A percentile compares a stretch with the other conserved stretches of the same genome.
Conservation (phyloP, 768 basidiomycete genomes). For the Chalciporus pseudorubinellus region DNA sequence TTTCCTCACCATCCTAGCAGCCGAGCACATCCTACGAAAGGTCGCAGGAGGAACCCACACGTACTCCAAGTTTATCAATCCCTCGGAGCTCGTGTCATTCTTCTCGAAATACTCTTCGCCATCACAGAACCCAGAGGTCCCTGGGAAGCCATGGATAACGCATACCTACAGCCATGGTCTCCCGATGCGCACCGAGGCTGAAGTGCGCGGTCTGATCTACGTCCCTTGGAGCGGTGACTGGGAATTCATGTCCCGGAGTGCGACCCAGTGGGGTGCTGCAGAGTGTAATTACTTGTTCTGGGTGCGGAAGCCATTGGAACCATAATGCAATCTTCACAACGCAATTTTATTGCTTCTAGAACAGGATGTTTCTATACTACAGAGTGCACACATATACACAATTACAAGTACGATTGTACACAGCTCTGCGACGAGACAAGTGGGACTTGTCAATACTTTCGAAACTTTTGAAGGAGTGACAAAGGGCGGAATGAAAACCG, state of each 20-base stretch:
- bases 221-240: slow-evolving; percentile 68
- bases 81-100: slow-evolving; percentile 79
- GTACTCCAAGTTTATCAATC: slow-evolving; percentile 85
- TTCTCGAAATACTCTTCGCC: slow-evolving; percentile 58
- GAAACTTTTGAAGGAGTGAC: background rate
- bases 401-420: slow-evolving; percentile 1
- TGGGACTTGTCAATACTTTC: background rate
- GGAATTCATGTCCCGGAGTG: slow-evolving; percentile 61
- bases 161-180: slow-evolving; percentile 43
- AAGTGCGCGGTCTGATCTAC: slow-evolving; percentile 77
- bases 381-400: slow-evolving; percentile 15
- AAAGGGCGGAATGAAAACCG: background rate
- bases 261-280: slow-evolving; percentile 45
- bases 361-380: slow-evolving; percentile 14
- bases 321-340: background rate
- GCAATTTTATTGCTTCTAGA: background rate
- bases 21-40: slow-evolving; percentile 77
- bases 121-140: slow-evolving; percentile 2
- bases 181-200: slow-evolving; percentile 66
- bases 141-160: slow-evolving; percentile 57
- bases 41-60: slow-evolving; percentile 91
- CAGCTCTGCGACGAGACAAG: background rate
- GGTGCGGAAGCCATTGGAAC: slow-evolving; percentile 63
- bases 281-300: slow-evolving; percentile 83
- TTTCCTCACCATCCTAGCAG: slow-evolving; percentile 68